Conservation (phyloP, 1,284 basidiomycete genomes). For the Sporisorium graminicola region DNA sequence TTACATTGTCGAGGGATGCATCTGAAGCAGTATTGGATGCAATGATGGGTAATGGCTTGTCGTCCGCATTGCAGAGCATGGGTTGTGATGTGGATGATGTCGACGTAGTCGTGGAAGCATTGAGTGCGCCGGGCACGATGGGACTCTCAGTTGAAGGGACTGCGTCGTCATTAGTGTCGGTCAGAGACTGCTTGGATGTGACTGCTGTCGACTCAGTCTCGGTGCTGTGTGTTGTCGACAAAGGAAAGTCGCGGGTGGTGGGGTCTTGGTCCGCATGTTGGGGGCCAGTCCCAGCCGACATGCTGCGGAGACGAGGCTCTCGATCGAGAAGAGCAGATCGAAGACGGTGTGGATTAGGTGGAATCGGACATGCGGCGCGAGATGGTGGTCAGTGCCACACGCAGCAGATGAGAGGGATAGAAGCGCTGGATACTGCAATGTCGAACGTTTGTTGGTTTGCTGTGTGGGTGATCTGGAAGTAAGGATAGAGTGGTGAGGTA, state of each 20-base stretch:
- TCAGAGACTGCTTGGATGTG: neutral
- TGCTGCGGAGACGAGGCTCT: conserved; percentile 15
- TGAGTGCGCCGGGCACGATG: conserved; percentile 16
- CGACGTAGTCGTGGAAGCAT: neutral
- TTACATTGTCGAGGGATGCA: conserved; percentile 13
- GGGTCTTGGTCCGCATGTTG: conserved; percentile 7
- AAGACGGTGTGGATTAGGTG: neutral
- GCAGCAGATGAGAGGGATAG: neutral
- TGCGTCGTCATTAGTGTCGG: neutral
- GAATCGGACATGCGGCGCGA: neutral
- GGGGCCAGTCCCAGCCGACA: conserved; percentile 21
- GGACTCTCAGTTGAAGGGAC: conserved; percentile 2
- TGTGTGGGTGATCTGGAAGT: neutral
- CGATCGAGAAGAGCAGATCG: neutral
- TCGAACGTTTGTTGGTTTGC: neutral
- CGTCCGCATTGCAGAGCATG: neutral
- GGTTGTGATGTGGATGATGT: neutral
- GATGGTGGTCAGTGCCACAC: neutral
- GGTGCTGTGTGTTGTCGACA: neutral
- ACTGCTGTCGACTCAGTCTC: neutral
- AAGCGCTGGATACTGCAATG: neutral
- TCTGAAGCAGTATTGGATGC: neutral
- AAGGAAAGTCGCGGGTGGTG: neutral
- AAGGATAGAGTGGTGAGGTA: neutral
- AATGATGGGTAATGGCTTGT: conserved; percentile 30